Percentiles rank a stretch among this genome's conserved stretches.
Evolutionary conservation across 2,329 filamentous ascomycete species (phyloP).

Genomic region (Curvularia sp.): DNA sequence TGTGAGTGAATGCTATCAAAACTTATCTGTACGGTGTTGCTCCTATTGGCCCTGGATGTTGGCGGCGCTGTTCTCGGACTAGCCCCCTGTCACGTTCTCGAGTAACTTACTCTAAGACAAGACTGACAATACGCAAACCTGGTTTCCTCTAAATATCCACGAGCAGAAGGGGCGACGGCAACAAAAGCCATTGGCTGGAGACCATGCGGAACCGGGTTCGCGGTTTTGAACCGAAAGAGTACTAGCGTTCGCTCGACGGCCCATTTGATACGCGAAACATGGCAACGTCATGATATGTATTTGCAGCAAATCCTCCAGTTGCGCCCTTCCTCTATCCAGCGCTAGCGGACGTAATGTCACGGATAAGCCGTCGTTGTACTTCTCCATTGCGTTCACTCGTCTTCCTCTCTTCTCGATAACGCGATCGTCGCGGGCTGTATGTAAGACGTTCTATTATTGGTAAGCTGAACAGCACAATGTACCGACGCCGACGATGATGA

Average conservation of each 20-base stretch:
- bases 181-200: not conserved
- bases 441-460: slow-evolving; percentile 26
- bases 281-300: slow-evolving; percentile 25
- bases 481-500: slow-evolving; percentile 21
- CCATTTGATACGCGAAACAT: slow-evolving; percentile 16
- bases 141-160: not conserved
- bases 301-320: slow-evolving; percentile 15
- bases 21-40: not conserved
- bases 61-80: not conserved
- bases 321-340: slow-evolving; percentile 4
- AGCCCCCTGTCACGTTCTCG: not conserved
- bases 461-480: slow-evolving; percentile 28
- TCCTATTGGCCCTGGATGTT: not conserved
- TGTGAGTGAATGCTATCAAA: not conserved
- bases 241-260: not conserved
- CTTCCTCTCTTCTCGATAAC: not conserved
- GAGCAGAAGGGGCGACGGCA: not conserved
- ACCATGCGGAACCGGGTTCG: not conserved
- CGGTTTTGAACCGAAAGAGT: not conserved
- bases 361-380: slow-evolving; percentile 15
- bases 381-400: not conserved
- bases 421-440: slow-evolving; percentile 9
- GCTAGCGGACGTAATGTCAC: slow-evolving; percentile 29
- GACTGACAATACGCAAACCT: not conserved
- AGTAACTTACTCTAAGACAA: not conserved